Percentiles rank a stretch among this genome's conserved stretches.
Evolutionary conservation across 2,329 filamentous ascomycete genomes (phyloP).

Genomic region (Paecilomyces dactylethromorphus): DNA sequence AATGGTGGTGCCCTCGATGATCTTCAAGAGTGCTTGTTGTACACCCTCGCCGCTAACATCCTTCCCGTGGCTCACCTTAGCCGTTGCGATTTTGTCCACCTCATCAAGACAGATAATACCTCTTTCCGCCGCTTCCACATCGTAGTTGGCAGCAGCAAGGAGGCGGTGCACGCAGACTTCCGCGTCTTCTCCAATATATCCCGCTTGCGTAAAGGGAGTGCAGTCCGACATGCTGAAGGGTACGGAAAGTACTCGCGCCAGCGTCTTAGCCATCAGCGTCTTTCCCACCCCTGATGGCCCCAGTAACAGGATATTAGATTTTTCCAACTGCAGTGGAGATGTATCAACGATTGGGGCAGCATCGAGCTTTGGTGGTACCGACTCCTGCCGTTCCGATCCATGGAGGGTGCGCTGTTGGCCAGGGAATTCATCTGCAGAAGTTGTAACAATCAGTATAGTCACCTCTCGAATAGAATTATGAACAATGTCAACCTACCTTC

Average conservation of each 20-base stretch:
- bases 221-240: slow-evolving; percentile 95
- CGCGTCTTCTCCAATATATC: slow-evolving; percentile 97
- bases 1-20: slow-evolving; percentile 91
- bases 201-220: slow-evolving; percentile 90
- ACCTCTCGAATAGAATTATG: background rate
- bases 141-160: slow-evolving; percentile 83
- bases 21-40: slow-evolving; percentile 89
- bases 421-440: slow-evolving; percentile 52
- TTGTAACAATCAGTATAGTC: slow-evolving; percentile 1
- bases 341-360: slow-evolving; percentile 45
- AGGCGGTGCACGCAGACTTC: slow-evolving; percentile 89
- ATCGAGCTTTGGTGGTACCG: slow-evolving; percentile 17
- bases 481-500: slow-evolving; percentile 54
- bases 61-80: slow-evolving; percentile 79
- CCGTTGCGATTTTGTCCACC: slow-evolving; percentile 91
- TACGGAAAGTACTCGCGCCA: slow-evolving; percentile 88
- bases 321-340: slow-evolving; percentile 71
- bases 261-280: slow-evolving; percentile 83
- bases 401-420: slow-evolving; percentile 52
- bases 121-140: slow-evolving; percentile 73
- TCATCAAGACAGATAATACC: slow-evolving; percentile 96
- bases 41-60: slow-evolving; percentile 96
- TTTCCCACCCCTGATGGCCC: slow-evolving; percentile 95
- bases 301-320: slow-evolving; percentile 86
- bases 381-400: slow-evolving; percentile 22